Percentiles rank a stretch among this genome's conserved stretches.
These are phyloP conservation scores for Chlorella sp. DNA, from an alignment of 139 green algal genomes.

Conservation along the genomic window DNA sequence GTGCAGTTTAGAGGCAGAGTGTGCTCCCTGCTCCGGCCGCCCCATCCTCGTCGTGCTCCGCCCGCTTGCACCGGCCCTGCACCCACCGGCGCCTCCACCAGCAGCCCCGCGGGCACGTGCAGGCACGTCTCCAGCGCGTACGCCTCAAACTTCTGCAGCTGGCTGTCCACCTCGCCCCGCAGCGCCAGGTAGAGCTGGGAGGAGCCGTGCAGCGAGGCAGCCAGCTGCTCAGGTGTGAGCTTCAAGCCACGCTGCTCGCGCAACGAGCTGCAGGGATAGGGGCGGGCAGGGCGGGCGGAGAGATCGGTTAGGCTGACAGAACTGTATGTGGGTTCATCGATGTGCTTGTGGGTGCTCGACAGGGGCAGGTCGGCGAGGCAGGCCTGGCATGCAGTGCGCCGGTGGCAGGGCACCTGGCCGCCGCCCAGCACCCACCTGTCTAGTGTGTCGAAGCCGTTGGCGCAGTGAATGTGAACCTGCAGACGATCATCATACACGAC, in stretches of 20 bases:
- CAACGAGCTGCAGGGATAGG: neutral
- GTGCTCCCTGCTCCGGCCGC: no score
- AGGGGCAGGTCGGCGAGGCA: neutral
- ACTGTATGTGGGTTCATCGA: no score
- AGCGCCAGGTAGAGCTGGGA: constrained; percentile 37
- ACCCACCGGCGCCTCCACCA: neutral
- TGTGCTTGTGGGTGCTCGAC: no score
- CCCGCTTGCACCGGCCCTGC: neutral
- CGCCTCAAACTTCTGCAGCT: constrained; percentile 50
- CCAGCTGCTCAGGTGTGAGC: constrained; percentile 37
- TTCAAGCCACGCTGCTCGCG: constrained; percentile 10
- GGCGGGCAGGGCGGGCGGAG: neutral
- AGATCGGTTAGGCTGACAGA: no score
- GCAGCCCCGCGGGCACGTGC: constrained; percentile 47
- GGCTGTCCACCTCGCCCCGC: constrained; percentile 9
- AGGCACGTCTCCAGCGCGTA: constrained; percentile 49
- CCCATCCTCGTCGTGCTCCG: neutral
- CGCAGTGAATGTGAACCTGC: constrained; percentile 36
- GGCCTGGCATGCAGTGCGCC: neutral
- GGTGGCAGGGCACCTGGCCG: neutral
- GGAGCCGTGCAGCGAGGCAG: constrained; percentile 37
- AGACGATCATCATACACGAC: neutral
- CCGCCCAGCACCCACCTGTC: constrained; percentile 10
- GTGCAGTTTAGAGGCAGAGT: no score
- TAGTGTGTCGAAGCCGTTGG: constrained; percentile 39